Evolutionary conservation across 768 basidiomycete species (phyloP).

Genomic region (Boletus fagicola): DNA sequence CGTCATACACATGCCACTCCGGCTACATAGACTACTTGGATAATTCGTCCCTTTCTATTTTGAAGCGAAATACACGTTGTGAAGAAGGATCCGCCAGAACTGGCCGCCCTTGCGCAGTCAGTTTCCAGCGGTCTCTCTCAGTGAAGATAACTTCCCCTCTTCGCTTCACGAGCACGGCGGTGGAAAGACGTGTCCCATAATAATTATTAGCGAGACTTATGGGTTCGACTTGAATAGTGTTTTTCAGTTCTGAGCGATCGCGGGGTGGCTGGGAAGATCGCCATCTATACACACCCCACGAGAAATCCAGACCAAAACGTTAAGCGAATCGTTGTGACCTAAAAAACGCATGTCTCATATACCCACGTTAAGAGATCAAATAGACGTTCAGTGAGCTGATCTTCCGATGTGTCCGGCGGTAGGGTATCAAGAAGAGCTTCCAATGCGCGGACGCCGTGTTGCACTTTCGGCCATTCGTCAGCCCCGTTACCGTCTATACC

Average conservation of each 20-base stretch:
- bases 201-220: slow-evolving; percentile 27
- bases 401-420: slow-evolving; percentile 42
- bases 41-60: slow-evolving; percentile 25
- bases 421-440: slow-evolving; percentile 40
- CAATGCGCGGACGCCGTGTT: slow-evolving; percentile 52
- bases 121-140: slow-evolving; percentile 68
- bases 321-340: slow-evolving; percentile 6
- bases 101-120: slow-evolving; percentile 40
- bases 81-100: slow-evolving; percentile 39
- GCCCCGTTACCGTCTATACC: slow-evolving; percentile 65
- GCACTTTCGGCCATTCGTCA: slow-evolving; percentile 72
- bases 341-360: slow-evolving; percentile 7
- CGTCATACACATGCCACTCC: slow-evolving; percentile 12
- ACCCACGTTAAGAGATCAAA: slow-evolving; percentile 73
- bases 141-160: slow-evolving; percentile 62
- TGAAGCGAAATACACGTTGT: slow-evolving; percentile 54
- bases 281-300: slow-evolving; percentile 17
- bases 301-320: neutral
- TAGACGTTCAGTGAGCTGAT: slow-evolving; percentile 53
- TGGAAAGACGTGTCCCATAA: slow-evolving; percentile 75
- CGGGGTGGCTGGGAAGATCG: slow-evolving; percentile 40
- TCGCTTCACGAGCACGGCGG: slow-evolving; percentile 62
- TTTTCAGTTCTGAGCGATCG: slow-evolving; percentile 53
- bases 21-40: slow-evolving; percentile 21
- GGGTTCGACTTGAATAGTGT: slow-evolving; percentile 65